Evolutionary conservation across 495 filamentous ascomycete species (phyloP), one percentile per base, ranked within the genome.

Genomic region (Wilcoxina mikolae): DNA sequence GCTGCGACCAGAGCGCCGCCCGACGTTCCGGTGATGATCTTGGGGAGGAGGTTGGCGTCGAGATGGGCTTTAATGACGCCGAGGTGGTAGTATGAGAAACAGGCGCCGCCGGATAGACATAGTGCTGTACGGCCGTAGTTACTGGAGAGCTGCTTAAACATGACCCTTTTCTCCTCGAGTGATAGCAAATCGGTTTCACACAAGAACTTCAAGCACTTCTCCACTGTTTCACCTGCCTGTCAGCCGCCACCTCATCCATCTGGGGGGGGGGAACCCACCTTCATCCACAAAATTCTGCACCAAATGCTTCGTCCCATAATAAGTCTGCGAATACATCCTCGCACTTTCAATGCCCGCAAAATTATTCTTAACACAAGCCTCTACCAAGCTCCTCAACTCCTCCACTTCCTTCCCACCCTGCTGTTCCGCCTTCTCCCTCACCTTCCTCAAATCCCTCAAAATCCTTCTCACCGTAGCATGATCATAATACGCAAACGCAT

Each of bases 81-180:
- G 53, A 96, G 91, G 63, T 98, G 91, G 63, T 95, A 95, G 63
- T 94, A 98, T 22, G 91, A 87, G 71, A 96, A 95, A 2, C 83
- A 83, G 4, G 90, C 91, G n/a, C 91, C 91, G 0, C 91, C 91
- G 7, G 85, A 93, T 3, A 96, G 72, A 67, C 90, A 96, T 10
- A 98, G 72, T 0, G 91, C 91, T 11, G 90, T 94, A 18, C 88
- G 83, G 18, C 91, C 91, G 61, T 81, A 95, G 65, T 96, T 96
- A 38, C 85, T 85, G 60, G 84, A 78, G 25, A 95, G 72, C 44
- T 91, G 83, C 65, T 87, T 91, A 72, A 93, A 93, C 55, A 94
- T 69, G n/a, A 71, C 70, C 38, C 84, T 77, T 69, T 95, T 96
- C 63, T 83, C 80, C 15, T 85, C 81, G 29, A 71, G 66, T n/a